phyloP scores from a whole-genome alignment of 306 rosid species.

The Vachellia collinsii region DNA sequence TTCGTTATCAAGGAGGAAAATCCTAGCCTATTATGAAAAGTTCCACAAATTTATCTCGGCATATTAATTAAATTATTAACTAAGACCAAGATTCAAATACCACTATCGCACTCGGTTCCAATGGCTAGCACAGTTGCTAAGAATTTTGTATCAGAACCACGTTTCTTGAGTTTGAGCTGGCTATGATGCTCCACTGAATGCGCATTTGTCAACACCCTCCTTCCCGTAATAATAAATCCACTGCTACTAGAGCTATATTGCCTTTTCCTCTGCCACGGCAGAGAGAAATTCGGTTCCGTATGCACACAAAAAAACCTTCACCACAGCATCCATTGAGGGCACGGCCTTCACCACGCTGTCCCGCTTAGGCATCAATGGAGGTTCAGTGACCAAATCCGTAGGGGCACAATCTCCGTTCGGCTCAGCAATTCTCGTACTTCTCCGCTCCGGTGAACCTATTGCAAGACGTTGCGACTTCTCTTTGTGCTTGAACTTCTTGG shows the following conservation, averaged over 20 bases:
- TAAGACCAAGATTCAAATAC: conserved; percentile 28
- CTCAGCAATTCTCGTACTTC: conserved; percentile 49
- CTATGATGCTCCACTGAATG: conserved; percentile 89
- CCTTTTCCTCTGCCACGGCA: conserved; percentile 94
- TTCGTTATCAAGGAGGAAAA: not conserved
- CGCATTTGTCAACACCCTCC: conserved; percentile 84
- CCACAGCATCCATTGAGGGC: conserved; percentile 83
- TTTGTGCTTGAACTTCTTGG: not conserved
- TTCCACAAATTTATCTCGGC: too few relatives aligned
- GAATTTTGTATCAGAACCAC: conserved; percentile 86
- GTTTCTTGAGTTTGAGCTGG: conserved; percentile 89
- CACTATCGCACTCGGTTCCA: conserved; percentile 83
- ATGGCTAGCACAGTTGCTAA: conserved; percentile 78
- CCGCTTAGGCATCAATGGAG: conserved; percentile 48
- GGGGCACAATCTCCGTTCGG: conserved; percentile 49
- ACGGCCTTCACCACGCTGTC: conserved; percentile 43
- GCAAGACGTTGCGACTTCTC: conserved; percentile 7
- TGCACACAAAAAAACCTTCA: conserved; percentile 80
- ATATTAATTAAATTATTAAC: too few relatives aligned
- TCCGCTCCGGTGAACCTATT: conserved; percentile 23
- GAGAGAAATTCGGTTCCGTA: conserved; percentile 83
- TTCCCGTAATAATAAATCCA: conserved; percentile 67
- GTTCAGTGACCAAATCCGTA: not conserved
- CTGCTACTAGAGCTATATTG: conserved; percentile 87
- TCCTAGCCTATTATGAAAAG: not conserved